A percentile compares a stretch with the other conserved stretches of the same genome.
These are phyloP conservation scores for Colletotrichum spaethianum DNA, from an alignment of 2,329 filamentous ascomycete species.

Conservation along the genomic window DNA sequence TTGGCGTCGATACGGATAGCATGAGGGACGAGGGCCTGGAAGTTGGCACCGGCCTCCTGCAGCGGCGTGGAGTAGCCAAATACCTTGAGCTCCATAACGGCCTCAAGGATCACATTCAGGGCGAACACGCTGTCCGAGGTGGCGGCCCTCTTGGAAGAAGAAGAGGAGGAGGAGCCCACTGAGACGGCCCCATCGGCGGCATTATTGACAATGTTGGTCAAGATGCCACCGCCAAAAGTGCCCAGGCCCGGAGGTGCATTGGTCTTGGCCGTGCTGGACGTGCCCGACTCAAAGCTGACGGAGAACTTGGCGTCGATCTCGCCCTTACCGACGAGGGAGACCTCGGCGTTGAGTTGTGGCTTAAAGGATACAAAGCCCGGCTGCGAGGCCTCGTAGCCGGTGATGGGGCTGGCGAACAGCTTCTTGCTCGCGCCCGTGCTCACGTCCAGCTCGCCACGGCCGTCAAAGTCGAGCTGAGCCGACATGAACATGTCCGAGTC, in stretches of 20 bases:
- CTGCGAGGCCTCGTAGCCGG: slow-evolving; percentile 10
- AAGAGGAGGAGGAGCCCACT: neutral
- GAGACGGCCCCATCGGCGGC: slow-evolving; percentile 2
- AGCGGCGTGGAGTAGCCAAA: slow-evolving; percentile 8
- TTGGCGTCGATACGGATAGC: slow-evolving; percentile 8
- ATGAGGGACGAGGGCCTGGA: neutral
- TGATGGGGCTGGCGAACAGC: slow-evolving; percentile 3
- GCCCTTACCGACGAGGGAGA: neutral
- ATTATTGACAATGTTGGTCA: slow-evolving; percentile 3
- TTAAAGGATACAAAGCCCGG: slow-evolving; percentile 12
- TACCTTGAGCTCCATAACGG: slow-evolving; percentile 8
- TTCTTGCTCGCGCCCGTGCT: neutral
- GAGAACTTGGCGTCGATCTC: neutral
- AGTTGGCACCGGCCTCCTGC: slow-evolving; percentile 11
- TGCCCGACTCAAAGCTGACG: slow-evolving; percentile 5
- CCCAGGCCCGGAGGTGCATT: slow-evolving; percentile 10
- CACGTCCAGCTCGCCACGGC: neutral
- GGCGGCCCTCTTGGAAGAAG: neutral
- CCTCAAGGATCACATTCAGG: slow-evolving; percentile 9
- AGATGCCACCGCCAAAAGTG: neutral
- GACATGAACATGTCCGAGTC: slow-evolving; percentile 16
- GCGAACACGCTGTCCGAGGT: slow-evolving; percentile 3
- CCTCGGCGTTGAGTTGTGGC: slow-evolving; percentile 2
- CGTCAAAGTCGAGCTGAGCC: neutral
- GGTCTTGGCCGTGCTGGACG: slow-evolving; percentile 1